Evolutionary conservation across 2,329 filamentous ascomycete species (phyloP).

Genomic region (Thielaviopsis euricoi): DNA sequence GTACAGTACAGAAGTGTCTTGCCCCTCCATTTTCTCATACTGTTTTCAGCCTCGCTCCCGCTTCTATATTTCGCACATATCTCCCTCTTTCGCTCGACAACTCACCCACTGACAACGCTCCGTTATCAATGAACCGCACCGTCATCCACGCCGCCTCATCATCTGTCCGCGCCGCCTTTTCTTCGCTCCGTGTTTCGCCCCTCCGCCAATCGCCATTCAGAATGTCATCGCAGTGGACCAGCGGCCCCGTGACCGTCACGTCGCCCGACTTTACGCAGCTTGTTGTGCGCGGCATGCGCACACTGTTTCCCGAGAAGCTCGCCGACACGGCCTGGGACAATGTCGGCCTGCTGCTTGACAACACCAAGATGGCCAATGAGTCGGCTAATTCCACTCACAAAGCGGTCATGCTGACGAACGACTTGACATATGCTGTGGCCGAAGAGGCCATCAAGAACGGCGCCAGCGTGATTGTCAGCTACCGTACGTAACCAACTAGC

Average conservation of each 20-base stretch:
- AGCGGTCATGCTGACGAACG: conserved; percentile 52
- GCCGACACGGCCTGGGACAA: conserved; percentile 92
- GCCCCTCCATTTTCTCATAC: too few species aligned
- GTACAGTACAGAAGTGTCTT: too few species aligned
- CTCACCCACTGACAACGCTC: too few species aligned
- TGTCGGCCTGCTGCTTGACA: conserved; percentile 59
- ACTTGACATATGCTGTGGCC: conserved; percentile 76
- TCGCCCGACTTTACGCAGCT: conserved; percentile 27
- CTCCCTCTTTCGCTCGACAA: too few species aligned
- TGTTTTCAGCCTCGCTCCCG: too few species aligned
- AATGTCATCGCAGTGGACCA: conserved; percentile 2
- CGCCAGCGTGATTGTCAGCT: conserved; percentile 70
- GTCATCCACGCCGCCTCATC: too few species aligned
- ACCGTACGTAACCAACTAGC: conserved; percentile 40
- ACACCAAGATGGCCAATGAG: conserved; percentile 19
- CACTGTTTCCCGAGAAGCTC: conserved; percentile 74
- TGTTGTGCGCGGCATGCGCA: conserved; percentile 68
- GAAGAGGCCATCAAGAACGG: conserved; percentile 70
- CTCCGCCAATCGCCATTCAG: background rate
- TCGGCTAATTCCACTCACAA: conserved; percentile 17
- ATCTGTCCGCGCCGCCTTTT: background rate
- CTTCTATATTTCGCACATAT: too few species aligned
- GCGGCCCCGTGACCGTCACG: conserved; percentile 4
- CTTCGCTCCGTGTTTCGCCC: background rate
- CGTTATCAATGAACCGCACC: too few species aligned